These are phyloP conservation scores for Schwanniomyces vanrijiae DNA, from an alignment of 805 yeast genomes.

Conservation along the genomic window DNA sequence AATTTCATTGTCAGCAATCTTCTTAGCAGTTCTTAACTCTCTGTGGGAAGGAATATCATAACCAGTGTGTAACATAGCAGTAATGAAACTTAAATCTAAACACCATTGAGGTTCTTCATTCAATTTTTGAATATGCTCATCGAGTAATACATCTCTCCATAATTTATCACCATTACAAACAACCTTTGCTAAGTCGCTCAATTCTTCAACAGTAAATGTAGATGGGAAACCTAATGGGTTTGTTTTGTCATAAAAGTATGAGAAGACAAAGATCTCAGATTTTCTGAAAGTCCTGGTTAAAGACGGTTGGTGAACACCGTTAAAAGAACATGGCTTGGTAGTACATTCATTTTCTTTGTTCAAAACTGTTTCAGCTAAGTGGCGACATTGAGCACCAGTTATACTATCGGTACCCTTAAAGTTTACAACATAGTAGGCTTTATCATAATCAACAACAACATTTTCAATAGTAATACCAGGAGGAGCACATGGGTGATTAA, in stretches of 20 bases:
- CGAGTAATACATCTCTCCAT: slow-evolving; percentile 71
- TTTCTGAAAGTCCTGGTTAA: slow-evolving; percentile 72
- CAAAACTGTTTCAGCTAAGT: slow-evolving; percentile 75
- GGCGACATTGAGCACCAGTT: slow-evolving; percentile 80
- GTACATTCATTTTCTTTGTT: slow-evolving; percentile 81
- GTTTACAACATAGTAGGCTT: slow-evolving; percentile 49
- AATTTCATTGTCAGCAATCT: slow-evolving; percentile 82
- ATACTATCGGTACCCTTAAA: slow-evolving; percentile 59
- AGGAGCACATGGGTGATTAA: slow-evolving; percentile 85
- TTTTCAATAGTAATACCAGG: slow-evolving; percentile 65
- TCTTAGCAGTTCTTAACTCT: slow-evolving; percentile 90
- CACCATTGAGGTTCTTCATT: slow-evolving; percentile 91
- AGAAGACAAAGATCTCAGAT: slow-evolving; percentile 84
- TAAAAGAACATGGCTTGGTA: slow-evolving; percentile 85
- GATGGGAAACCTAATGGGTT: slow-evolving; percentile 93
- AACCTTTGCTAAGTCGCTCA: slow-evolving; percentile 73
- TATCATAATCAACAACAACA: slow-evolving; percentile 56
- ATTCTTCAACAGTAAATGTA: slow-evolving; percentile 81
- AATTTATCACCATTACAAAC: slow-evolving; percentile 83
- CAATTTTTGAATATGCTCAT: slow-evolving; percentile 66
- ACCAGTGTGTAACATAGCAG: slow-evolving; percentile 90
- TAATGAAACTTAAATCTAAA: slow-evolving; percentile 85
- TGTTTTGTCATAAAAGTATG: slow-evolving; percentile 94
- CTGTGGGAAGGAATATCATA: slow-evolving; percentile 90
- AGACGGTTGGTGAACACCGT: slow-evolving; percentile 97